These are phyloP conservation scores for Centrapalus pauciflorus DNA, from an alignment of 129 eudicot genomes.

Conservation along the genomic window DNA sequence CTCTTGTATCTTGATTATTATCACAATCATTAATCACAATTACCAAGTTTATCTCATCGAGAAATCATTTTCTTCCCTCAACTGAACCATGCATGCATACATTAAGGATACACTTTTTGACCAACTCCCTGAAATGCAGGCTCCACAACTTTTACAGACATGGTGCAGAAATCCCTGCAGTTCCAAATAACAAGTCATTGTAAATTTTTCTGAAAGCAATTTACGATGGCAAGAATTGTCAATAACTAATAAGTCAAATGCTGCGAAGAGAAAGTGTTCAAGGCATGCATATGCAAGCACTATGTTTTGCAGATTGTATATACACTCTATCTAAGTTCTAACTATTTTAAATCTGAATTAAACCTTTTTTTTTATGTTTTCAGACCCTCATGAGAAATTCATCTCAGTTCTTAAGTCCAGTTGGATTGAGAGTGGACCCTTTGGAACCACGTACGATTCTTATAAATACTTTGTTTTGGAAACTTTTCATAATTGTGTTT, in stretches of 20 bases:
- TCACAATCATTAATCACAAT: no score
- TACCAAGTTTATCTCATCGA: no score
- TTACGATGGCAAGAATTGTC: background rate
- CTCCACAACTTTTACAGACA: slow-evolving; percentile 81
- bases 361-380: background rate
- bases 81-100: no score
- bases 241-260: background rate
- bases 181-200: slow-evolving; percentile 9
- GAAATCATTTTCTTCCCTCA: background rate
- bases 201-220: background rate
- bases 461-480: background rate
- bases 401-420: background rate
- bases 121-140: slow-evolving; percentile 99
- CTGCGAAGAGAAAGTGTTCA: background rate
- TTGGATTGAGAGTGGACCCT: background rate
- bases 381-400: background rate
- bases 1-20: no score
- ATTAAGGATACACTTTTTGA: slow-evolving; percentile 82
- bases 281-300: background rate
- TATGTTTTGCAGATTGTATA: no score
- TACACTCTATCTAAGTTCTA: no score
- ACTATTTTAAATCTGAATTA: no score
- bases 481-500: background rate
- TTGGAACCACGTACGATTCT: no score
- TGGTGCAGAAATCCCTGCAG: slow-evolving; percentile 23